These are phyloP conservation scores for Globisporangium nodosum DNA, from an alignment of 352 stramenopile species.

Conservation along the genomic window DNA sequence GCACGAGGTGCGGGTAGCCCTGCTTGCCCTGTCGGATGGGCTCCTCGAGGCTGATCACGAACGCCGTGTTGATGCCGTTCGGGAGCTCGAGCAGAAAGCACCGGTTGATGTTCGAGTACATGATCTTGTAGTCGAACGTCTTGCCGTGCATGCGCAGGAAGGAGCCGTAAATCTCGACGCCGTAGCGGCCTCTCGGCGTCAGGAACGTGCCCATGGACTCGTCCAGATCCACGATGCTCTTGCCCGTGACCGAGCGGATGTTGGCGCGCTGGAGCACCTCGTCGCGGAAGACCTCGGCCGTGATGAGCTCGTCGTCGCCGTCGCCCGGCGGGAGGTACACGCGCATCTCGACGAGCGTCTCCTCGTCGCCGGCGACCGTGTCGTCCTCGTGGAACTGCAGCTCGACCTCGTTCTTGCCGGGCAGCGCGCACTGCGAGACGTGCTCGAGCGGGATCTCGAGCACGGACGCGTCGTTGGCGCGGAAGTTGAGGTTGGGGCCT, in stretches of 20 bases:
- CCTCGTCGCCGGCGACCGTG: conserved; percentile 92
- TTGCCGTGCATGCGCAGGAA: conserved; percentile 97
- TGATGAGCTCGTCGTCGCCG: conserved; percentile 45
- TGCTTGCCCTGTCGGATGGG: conserved; percentile 99
- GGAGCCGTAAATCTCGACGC: conserved; percentile 96
- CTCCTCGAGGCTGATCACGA: conserved; percentile 99
- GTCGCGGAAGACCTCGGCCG: conserved; percentile 73
- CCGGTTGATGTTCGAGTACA: conserved; percentile 99
- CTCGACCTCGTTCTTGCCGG: conserved; percentile 97
- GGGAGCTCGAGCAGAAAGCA: conserved; percentile 97
- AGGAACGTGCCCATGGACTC: conserved; percentile 97
- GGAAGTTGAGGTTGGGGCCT: conserved; percentile 81
- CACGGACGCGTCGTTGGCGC: conserved; percentile 51
- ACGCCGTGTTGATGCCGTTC: conserved; percentile 95
- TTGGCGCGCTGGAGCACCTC: conserved; percentile 84
- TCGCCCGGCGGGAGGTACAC: conserved; percentile 92
- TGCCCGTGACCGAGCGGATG: conserved; percentile 90
- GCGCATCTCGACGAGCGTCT: conserved; percentile 94
- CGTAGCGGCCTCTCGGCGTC: conserved; percentile 96
- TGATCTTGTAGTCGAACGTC: conserved; percentile 99
- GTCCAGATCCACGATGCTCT: conserved; percentile 97
- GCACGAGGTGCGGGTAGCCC: conserved; percentile 97
- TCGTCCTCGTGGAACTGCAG: conserved; percentile 99
- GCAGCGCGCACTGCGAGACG: conserved; percentile 89
- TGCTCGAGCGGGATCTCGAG: conserved; percentile 74